Conservation (phyloP, 495 filamentous ascomycete genomes). For the Aspergillus funiculosus region DNA sequence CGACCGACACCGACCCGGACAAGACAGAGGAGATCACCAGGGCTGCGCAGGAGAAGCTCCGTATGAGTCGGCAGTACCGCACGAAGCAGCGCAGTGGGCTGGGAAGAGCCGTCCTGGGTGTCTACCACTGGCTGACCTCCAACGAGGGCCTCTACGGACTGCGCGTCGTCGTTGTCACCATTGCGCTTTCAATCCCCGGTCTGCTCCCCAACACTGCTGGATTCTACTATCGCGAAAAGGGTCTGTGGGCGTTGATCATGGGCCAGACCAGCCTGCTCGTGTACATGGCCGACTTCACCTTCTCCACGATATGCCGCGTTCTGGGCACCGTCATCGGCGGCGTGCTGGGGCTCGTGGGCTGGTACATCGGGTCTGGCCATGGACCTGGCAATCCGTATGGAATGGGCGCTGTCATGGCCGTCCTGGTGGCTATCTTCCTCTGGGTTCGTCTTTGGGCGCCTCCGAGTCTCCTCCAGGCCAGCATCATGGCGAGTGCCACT, state of each 20-base stretch:
- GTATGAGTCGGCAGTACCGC: constrained; percentile 19
- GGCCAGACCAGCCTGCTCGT: constrained; percentile 37
- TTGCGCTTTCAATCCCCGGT: constrained; percentile 37
- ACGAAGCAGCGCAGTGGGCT: constrained; percentile 7
- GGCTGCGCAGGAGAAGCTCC: constrained; percentile 19
- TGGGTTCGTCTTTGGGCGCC: constrained; percentile 36
- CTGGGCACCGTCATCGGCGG: constrained; percentile 38
- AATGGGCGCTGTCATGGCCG: constrained; percentile 32
- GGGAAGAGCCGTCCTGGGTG: constrained; percentile 17
- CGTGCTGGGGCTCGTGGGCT: constrained; percentile 35
- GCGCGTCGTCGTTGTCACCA: constrained; percentile 36
- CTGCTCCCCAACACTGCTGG: constrained; percentile 36
- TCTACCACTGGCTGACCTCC: constrained; percentile 25
- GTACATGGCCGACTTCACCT: constrained; percentile 43
- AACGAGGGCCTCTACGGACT: constrained; percentile 34
- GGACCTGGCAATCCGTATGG: constrained; percentile 41
- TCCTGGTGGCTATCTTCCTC: constrained; percentile 30
- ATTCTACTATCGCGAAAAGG: constrained; percentile 43
- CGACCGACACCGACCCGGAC: constrained; percentile 19
- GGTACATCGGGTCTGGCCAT: constrained; percentile 44
- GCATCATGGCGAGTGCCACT: constrained; percentile 39
- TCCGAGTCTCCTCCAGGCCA: constrained; percentile 25
- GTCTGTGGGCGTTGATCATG: constrained; percentile 45
- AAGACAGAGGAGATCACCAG: constrained; percentile 13
- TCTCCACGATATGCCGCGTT: constrained; percentile 29